Percentiles rank a stretch among this genome's conserved stretches.
phyloP scores from a whole-genome alignment of 1,139 yeast genomes.

The Yamadazyma taylorii region DNA sequence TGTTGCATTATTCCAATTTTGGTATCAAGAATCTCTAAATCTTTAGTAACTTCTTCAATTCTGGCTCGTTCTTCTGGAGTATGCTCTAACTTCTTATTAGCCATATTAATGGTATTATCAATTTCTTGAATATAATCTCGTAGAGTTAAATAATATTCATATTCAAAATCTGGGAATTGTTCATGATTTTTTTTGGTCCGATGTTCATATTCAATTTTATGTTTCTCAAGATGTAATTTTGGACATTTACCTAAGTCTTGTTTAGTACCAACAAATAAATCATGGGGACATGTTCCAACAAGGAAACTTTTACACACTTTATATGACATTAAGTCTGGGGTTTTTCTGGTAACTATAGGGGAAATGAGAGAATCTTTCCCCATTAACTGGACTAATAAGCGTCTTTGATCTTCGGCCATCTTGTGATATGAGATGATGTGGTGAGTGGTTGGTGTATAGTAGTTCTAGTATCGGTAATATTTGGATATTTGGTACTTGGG shows the following conservation, averaged over 20 bases:
- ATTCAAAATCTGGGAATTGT: conserved; percentile 65
- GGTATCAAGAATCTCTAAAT: conserved; percentile 66
- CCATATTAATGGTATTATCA: conserved; percentile 62
- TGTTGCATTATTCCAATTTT: conserved; percentile 67
- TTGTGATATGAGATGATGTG: neutral
- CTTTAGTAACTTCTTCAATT: conserved; percentile 61
- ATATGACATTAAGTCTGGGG: conserved; percentile 59
- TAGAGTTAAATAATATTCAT: conserved; percentile 61
- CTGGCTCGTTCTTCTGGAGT: conserved; percentile 75
- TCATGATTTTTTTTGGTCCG: conserved; percentile 54
- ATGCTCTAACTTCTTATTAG: conserved; percentile 68
- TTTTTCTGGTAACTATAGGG: conserved; percentile 35
- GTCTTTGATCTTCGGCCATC: conserved; percentile 75
- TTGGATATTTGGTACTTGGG: neutral
- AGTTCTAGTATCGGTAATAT: neutral
- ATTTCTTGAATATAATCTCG: conserved; percentile 63
- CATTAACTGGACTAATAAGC: conserved; percentile 78
- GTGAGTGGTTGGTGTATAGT: neutral
- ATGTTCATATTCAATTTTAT: conserved; percentile 68
- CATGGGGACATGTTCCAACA: conserved; percentile 89
- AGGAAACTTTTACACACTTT: conserved; percentile 77
- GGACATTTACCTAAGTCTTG: conserved; percentile 85
- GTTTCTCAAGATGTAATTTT: conserved; percentile 71
- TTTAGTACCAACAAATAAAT: conserved; percentile 78
- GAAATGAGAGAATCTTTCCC: conserved; percentile 59